These are phyloP conservation scores for Lichtheimia ornata DNA, from an alignment of 371 early-diverging fungal species.

Conservation along the genomic window DNA sequence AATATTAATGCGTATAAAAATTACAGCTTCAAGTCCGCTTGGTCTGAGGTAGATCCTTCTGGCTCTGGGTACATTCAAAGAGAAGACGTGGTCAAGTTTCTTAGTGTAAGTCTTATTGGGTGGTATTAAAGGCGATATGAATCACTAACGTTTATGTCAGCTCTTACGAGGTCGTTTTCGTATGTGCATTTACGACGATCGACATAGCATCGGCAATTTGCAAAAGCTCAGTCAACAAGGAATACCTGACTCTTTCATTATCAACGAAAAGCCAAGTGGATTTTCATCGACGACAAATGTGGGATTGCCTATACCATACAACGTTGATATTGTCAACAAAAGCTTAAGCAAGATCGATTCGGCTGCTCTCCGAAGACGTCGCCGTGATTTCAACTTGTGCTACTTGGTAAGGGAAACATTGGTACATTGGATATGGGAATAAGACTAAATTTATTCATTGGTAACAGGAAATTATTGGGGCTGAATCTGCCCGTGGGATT, in stretches of 20 bases:
- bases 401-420: slow-evolving; percentile 39
- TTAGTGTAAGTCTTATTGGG: slow-evolving; percentile 20
- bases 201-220: slow-evolving; percentile 29
- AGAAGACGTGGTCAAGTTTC: slow-evolving; percentile 45
- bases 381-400: slow-evolving; percentile 50
- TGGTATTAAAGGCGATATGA: neutral
- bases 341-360: slow-evolving; percentile 27
- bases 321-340: slow-evolving; percentile 26
- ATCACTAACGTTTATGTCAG: neutral
- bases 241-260: neutral
- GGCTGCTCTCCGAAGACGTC: slow-evolving; percentile 25
- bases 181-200: slow-evolving; percentile 49
- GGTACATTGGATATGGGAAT: neutral
- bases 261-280: slow-evolving; percentile 6
- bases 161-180: slow-evolving; percentile 47
- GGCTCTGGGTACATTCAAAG: slow-evolving; percentile 58
- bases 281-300: neutral
- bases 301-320: slow-evolving; percentile 8
- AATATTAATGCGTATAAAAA: neutral
- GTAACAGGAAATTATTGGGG: slow-evolving; percentile 38
- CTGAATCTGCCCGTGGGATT: slow-evolving; percentile 49
- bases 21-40: slow-evolving; percentile 53
- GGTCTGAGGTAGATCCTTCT: slow-evolving; percentile 58
- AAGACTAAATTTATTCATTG: neutral
- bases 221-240: slow-evolving; percentile 22